These are phyloP conservation scores for Mimosa bimucronata DNA, from an alignment of 306 rosid species.

Conservation along the genomic window DNA sequence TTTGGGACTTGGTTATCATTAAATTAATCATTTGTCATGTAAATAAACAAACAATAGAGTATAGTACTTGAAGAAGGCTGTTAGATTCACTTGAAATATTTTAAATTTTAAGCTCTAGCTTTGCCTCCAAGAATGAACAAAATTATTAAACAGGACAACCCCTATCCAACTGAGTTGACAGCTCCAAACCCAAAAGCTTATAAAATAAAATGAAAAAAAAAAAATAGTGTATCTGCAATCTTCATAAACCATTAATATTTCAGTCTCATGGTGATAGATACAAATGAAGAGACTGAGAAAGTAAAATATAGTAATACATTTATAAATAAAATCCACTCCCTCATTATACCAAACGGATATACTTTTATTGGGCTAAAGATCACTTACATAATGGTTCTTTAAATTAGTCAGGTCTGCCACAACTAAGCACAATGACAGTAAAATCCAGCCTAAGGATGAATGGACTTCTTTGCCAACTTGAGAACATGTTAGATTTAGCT, in stretches of 20 bases:
- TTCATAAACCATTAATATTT: neutral
- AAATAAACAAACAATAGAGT: neutral
- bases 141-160: neutral
- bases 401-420: neutral
- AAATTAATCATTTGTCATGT: neutral
- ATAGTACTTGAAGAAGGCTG: neutral
- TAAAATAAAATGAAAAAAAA: neutral
- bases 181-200: neutral
- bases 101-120: neutral
- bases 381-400: neutral
- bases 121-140: neutral
- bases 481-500: slow-evolving; percentile 32
- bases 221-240: neutral
- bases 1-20: neutral
- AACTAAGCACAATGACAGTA: neutral
- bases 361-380: neutral
- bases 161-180: neutral
- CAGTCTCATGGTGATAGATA: too few relatives aligned
- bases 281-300: too few relatives aligned
- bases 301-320: too few relatives aligned
- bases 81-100: neutral
- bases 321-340: neutral
- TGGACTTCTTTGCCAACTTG: slow-evolving; percentile 2
- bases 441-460: slow-evolving; percentile 24
- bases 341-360: neutral